Evolutionary conservation across 441 rosid genomes (phyloP).

Genomic region (Mallotus japonicus): DNA sequence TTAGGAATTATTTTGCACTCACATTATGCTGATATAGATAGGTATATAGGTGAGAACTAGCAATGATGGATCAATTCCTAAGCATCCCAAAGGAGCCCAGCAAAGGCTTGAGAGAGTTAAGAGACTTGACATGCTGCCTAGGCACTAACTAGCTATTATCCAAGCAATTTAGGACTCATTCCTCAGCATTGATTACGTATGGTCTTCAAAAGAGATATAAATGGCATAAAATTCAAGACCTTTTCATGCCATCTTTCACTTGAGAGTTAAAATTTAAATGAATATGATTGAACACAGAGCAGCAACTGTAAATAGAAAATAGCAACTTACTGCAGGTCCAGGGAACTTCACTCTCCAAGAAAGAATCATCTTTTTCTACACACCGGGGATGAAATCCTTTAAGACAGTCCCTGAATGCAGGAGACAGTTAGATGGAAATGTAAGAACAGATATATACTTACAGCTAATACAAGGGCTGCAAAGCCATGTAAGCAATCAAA

Average conservation of each 20-base stretch:
- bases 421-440: neutral
- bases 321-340: conserved; percentile 43
- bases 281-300: neutral
- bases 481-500: neutral
- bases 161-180: neutral
- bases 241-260: neutral
- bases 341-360: conserved; percentile 26
- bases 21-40: neutral
- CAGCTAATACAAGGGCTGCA: neutral
- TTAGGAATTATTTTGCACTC: neutral
- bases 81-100: neutral
- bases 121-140: neutral
- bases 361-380: conserved; percentile 27
- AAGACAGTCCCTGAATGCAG: conserved; percentile 40
- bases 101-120: neutral
- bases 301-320: neutral
- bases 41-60: neutral
- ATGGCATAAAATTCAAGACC: neutral
- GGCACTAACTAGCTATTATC: neutral
- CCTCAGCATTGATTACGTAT: neutral
- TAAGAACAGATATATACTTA: neutral
- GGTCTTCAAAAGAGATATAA: neutral
- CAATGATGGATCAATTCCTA: neutral
- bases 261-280: neutral
- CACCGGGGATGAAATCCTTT: conserved; percentile 47